Conservation (phyloP, 2,329 filamentous ascomycete species). For the Plectosphaerella cucumerina region DNA sequence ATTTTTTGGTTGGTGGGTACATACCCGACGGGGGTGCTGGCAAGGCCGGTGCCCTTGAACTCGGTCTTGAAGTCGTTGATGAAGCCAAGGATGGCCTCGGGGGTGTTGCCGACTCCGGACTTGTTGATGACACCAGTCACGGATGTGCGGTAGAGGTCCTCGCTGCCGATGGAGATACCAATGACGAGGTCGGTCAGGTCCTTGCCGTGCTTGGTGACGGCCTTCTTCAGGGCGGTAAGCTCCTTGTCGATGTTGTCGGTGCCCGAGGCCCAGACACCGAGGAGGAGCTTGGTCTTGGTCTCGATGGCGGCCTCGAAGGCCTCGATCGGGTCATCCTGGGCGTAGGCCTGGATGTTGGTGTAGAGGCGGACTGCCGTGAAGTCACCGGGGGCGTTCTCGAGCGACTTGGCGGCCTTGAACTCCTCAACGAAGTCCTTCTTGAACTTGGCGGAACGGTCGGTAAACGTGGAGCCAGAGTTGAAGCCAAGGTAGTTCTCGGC, state of each 20-base stretch:
- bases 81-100: constrained; percentile 58
- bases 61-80: constrained; percentile 59
- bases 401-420: constrained; percentile 37
- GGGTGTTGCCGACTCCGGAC: constrained; percentile 55
- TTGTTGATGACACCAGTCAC: constrained; percentile 60
- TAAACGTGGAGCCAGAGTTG: constrained; percentile 45
- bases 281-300: constrained; percentile 57
- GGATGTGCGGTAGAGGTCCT: constrained; percentile 62
- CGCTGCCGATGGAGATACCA: constrained; percentile 62
- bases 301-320: constrained; percentile 70
- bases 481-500: constrained; percentile 48
- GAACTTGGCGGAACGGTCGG: constrained; percentile 47
- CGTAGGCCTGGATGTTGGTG: constrained; percentile 62
- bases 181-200: constrained; percentile 50
- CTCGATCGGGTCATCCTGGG: constrained; percentile 72
- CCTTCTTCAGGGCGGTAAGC: constrained; percentile 54
- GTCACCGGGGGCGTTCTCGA: constrained; percentile 42
- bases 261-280: constrained; percentile 61
- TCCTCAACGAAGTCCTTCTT: constrained; percentile 43
- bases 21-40: constrained; percentile 43
- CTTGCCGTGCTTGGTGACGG: constrained; percentile 47
- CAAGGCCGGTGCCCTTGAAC: constrained; percentile 41
- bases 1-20: not conserved
- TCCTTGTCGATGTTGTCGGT: constrained; percentile 52
- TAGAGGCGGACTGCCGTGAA: constrained; percentile 61